A percentile compares a stretch with the other conserved stretches of the same genome.
Evolutionary conservation across 441 rosid species (phyloP).

Genomic region (Theobroma grandiflorum): DNA sequence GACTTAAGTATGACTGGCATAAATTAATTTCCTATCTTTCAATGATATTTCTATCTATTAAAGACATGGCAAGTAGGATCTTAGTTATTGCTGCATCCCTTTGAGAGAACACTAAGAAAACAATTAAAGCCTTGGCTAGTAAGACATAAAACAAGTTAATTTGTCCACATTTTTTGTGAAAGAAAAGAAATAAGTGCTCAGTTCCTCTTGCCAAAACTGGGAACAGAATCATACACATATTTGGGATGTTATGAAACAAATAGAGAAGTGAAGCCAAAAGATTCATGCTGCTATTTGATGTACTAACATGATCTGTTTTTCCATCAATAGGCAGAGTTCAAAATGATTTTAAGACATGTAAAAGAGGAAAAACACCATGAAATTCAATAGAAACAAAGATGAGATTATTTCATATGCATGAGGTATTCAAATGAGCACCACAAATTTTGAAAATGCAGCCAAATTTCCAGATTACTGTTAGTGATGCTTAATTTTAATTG

Average conservation of each 20-base stretch:
- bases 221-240: too few species aligned
- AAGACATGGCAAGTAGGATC: too few species aligned
- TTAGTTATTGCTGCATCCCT: too few species aligned
- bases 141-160: too few species aligned
- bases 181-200: too few species aligned
- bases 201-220: too few species aligned
- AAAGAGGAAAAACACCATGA: background rate
- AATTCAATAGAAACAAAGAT: background rate
- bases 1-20: background rate
- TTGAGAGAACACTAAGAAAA: too few species aligned
- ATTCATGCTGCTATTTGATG: too few species aligned
- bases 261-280: too few species aligned
- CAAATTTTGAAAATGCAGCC: background rate
- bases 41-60: background rate
- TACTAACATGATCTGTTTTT: background rate
- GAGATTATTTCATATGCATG: background rate
- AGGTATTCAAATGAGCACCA: conserved; percentile 1
- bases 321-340: background rate
- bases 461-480: background rate
- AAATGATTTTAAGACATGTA: background rate
- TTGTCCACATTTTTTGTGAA: too few species aligned
- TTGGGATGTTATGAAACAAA: too few species aligned
- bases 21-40: background rate
- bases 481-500: background rate
- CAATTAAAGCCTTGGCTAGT: too few species aligned